Evolutionary conservation across 192 early-diverging fungal species (phyloP), one percentile per base, ranked within the genome.

Genomic region (Globomyces pollinis-pini): DNA sequence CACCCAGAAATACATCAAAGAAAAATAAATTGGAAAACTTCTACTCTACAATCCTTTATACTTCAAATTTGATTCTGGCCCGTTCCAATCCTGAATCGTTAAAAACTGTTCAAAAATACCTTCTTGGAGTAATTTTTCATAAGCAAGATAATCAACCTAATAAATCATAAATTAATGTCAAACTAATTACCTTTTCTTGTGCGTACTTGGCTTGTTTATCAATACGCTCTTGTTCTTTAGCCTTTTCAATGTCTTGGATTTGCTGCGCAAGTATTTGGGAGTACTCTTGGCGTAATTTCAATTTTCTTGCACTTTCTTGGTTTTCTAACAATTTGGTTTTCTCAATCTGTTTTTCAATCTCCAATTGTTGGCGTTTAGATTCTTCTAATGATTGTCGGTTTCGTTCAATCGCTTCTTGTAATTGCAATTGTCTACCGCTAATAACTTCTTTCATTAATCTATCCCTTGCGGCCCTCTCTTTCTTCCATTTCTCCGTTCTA

Each of bases 401-500:
- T 29, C 59, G 64, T 16, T 69, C 64, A 23, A 69, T 67, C 23
- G 57, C 44, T 7, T 52, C 55, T 26, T 68, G 20, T 8, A 80
- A 61, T 50, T 80, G 78, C 57, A 72, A 62, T 39, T 72, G 54
- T 16, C 78, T 61, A 5, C 65, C 71, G 4, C 56, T 53, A 0
- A 80, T 49, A 16, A 80, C 78, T 39, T 77, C 75, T 34, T 68
- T 39, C 78, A 80, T 80, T 4, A 80, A 54, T 28, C 55, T 55
- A 57, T 80, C 75, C 23, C 78, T 62, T 0, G 78, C 78, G 26
- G 35, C 21, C 53, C 78, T 75, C 51, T 80, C 75, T 35, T 58
- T 62, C 20, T 61, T 49, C 72, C 75, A 80, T 29, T 75, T 77
- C 30, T 80, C 78, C 2, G 72, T 61, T 15, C 78, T 64, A 2